A percentile compares a stretch with the other conserved stretches of the same genome.
phyloP scores from a whole-genome alignment of 2,329 filamentous ascomycete genomes.

The Hymenoscyphus albidus region DNA sequence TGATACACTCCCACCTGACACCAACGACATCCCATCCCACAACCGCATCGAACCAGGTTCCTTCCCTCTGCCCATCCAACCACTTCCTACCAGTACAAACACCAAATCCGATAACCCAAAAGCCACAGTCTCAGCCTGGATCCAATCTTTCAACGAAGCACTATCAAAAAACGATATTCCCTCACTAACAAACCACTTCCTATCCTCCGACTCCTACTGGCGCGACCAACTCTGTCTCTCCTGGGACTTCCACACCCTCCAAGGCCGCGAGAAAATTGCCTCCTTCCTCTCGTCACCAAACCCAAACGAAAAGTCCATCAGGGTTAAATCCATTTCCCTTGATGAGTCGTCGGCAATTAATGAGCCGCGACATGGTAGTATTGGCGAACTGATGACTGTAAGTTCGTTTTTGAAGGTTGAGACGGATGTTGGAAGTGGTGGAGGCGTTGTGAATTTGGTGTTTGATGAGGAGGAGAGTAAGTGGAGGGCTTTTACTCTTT shows the following conservation, averaged over 20 bases:
- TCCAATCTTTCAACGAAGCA: conserved; percentile 36
- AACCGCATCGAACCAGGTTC: conserved; percentile 29
- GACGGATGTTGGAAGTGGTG: conserved; percentile 51
- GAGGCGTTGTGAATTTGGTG: conserved; percentile 52
- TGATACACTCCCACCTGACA: conserved; percentile 6
- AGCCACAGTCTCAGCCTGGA: conserved; percentile 17
- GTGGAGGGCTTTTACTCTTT: conserved; percentile 64
- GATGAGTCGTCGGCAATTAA: conserved; percentile 27
- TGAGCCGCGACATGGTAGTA: conserved; percentile 33
- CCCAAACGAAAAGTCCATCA: conserved; percentile 21
- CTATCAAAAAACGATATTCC: conserved; percentile 38
- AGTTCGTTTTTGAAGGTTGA: conserved; percentile 53
- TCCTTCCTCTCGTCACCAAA: conserved; percentile 27
- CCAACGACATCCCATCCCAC: conserved; percentile 21
- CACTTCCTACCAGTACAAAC: conserved; percentile 16
- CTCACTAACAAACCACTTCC: conserved; percentile 40
- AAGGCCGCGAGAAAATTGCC: conserved; percentile 39
- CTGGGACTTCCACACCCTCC: conserved; percentile 52
- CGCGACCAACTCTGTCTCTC: conserved; percentile 54
- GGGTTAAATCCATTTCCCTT: conserved; percentile 38
- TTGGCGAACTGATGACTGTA: conserved; percentile 50
- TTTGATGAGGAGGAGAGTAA: conserved; percentile 32
- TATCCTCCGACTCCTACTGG: conserved; percentile 49
- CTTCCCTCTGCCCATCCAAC: conserved; percentile 23
- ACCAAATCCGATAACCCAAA: conserved; percentile 17